Evolutionary conservation across 805 yeast genomes (phyloP).

Genomic region (Ogataea salicorniae): DNA sequence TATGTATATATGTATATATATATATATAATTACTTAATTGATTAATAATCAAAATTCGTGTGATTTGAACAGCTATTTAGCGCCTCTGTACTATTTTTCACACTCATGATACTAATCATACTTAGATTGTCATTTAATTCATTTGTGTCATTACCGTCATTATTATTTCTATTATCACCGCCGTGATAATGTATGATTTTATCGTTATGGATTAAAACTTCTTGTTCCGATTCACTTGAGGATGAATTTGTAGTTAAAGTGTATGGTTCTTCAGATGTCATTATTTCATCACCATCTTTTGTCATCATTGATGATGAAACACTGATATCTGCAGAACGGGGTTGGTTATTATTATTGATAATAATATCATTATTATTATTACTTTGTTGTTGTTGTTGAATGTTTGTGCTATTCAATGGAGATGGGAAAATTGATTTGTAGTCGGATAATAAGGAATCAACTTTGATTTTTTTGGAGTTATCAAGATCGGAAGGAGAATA

Average conservation of each 20-base stretch:
- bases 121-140: constrained; percentile 18
- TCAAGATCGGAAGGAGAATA: neutral
- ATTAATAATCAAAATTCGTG: constrained; percentile 19
- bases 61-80: constrained; percentile 8
- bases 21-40: neutral
- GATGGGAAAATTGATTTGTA: constrained; percentile 24
- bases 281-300: no score
- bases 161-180: neutral
- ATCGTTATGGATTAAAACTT: constrained; percentile 16
- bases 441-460: constrained; percentile 17
- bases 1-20: no score
- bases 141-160: constrained; percentile 5
- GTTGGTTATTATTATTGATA: constrained; percentile 1
- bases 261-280: no score
- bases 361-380: constrained; percentile 2
- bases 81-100: constrained; percentile 8
- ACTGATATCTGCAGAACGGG: no score
- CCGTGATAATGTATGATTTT: neutral
- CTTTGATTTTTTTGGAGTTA: constrained; percentile 6
- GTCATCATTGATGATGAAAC: no score
- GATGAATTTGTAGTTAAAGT: neutral
- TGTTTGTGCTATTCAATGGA: constrained; percentile 8
- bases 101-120: constrained; percentile 24
- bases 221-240: constrained; percentile 8
- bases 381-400: neutral